phyloP scores from a whole-genome alignment of 345 rosid genomes.

The Geranium rotundifolium region DNA sequence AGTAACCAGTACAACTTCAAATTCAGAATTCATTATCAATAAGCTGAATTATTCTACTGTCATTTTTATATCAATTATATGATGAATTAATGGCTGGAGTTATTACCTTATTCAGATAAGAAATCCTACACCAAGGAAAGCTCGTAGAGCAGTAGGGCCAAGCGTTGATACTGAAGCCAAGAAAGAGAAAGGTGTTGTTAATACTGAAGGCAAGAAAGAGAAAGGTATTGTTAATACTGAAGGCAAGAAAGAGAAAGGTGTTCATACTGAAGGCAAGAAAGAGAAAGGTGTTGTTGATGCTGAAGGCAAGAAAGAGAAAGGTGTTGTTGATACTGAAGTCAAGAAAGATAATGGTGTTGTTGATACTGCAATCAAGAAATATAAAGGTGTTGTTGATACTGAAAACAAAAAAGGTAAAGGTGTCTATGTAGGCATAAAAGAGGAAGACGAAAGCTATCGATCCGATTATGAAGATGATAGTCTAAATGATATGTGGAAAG shows the following conservation, averaged over 20 bases:
- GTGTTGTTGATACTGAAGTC: too few species aligned
- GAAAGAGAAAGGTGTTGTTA: too few species aligned
- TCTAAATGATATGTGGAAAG: conserved; percentile 77
- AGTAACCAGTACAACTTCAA: not conserved
- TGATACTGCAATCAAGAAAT: conserved; percentile 1
- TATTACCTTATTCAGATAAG: conserved; percentile 16
- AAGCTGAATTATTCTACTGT: not conserved
- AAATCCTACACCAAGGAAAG: conserved; percentile 8
- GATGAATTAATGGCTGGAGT: conserved; percentile 2
- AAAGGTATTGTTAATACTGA: too few species aligned
- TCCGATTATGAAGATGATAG: conserved; percentile 44
- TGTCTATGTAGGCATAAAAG: conserved; percentile 49
- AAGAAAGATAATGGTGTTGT: not conserved
- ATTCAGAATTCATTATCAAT: conserved; percentile 1
- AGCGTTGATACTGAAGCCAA: too few species aligned
- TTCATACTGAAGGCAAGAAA: too few species aligned
- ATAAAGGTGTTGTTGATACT: conserved; percentile 11
- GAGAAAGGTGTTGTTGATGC: too few species aligned
- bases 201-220: too few species aligned
- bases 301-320: too few species aligned
- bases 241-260: too few species aligned
- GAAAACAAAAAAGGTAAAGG: conserved; percentile 41
- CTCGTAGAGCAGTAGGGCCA: not conserved
- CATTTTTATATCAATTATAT: not conserved
- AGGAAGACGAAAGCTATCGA: conserved; percentile 27